A percentile compares a stretch with the other conserved stretches of the same genome.
These are phyloP conservation scores for Annona squamosa DNA, from an alignment of 164 flowering plant species.

Conservation along the genomic window DNA sequence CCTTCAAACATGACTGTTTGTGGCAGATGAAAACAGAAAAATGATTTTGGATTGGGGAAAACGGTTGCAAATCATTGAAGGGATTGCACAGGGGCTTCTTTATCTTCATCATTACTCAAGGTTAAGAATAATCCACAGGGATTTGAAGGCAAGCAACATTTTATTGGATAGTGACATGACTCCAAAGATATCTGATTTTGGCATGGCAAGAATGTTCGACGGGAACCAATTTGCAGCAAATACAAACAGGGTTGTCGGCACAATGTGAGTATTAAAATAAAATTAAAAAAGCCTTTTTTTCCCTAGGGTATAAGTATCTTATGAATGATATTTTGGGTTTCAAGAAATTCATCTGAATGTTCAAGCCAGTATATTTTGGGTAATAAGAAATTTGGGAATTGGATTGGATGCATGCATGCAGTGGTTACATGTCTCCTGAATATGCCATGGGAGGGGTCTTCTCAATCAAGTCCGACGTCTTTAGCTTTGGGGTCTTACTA, in stretches of 20 bases:
- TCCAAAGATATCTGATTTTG: slow-evolving; percentile 51
- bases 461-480: slow-evolving; percentile 9
- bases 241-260: slow-evolving; percentile 26
- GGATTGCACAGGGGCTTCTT: slow-evolving; percentile 34
- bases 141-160: slow-evolving; percentile 43
- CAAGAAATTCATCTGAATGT: background rate
- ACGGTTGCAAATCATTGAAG: slow-evolving; percentile 27
- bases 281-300: background rate
- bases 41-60: slow-evolving; percentile 23
- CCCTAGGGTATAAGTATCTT: background rate
- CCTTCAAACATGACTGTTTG: no score
- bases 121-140: slow-evolving; percentile 38
- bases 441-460: slow-evolving; percentile 7
- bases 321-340: background rate
- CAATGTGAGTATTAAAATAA: slow-evolving; percentile 16
- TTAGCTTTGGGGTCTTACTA: slow-evolving; percentile 9
- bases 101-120: slow-evolving; percentile 45
- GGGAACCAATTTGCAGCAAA: slow-evolving; percentile 15
- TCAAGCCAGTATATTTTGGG: no score
- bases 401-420: background rate
- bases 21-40: slow-evolving; percentile 19
- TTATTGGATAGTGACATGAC: slow-evolving; percentile 31
- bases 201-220: slow-evolving; percentile 28
- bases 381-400: background rate
- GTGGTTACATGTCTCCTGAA: slow-evolving; percentile 13